phyloP scores from a whole-genome alignment of 345 rosid species.

The Adansonia digitata region DNA sequence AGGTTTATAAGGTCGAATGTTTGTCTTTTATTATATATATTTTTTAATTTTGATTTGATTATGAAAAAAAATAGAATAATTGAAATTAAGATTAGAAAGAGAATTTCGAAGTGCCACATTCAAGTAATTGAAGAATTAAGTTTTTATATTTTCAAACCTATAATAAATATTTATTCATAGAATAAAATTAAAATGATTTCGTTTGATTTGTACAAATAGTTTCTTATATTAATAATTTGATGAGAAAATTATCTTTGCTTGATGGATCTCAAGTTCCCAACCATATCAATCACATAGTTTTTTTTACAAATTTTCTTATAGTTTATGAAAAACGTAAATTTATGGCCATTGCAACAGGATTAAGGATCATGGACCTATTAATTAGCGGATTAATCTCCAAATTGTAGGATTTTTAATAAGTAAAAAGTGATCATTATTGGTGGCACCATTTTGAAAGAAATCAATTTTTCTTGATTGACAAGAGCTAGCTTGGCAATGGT shows the following conservation, averaged over 20 bases:
- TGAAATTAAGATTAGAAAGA: too few species aligned
- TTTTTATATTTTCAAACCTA: too few species aligned
- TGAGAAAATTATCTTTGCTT: not conserved
- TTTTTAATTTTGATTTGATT: too few species aligned
- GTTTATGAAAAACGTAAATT: not conserved
- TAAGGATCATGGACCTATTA: not conserved
- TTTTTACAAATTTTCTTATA: not conserved
- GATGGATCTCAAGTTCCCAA: not conserved
- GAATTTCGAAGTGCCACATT: too few species aligned
- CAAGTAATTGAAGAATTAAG: too few species aligned
- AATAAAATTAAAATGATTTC: not conserved
- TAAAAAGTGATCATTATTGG: not conserved
- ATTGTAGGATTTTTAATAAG: not conserved
- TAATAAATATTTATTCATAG: too few species aligned
- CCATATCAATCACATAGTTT: not conserved
- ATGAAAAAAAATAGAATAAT: too few species aligned
- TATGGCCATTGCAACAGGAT: not conserved
- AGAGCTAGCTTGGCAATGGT: not conserved
- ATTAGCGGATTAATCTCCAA: not conserved
- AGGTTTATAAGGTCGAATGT: too few species aligned
- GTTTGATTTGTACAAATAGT: too few species aligned
- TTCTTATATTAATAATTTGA: too few species aligned
- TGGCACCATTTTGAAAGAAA: not conserved
- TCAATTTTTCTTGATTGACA: not conserved
- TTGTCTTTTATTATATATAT: too few species aligned